Evolutionary conservation across 331 rosid species (phyloP).

Genomic region (Acacia concinna): DNA sequence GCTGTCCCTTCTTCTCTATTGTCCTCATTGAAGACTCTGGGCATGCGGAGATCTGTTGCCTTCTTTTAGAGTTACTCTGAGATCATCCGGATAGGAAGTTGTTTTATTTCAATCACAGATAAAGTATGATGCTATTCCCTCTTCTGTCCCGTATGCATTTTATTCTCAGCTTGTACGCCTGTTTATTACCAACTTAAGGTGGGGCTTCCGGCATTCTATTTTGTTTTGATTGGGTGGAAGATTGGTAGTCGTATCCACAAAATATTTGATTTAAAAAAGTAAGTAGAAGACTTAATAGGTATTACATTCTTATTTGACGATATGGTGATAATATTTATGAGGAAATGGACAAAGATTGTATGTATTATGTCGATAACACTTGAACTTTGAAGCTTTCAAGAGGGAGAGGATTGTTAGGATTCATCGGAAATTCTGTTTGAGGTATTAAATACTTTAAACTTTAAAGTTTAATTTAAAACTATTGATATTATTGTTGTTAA

Average conservation of each 20-base stretch:
- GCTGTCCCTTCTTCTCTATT: not conserved
- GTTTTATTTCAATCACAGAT: not conserved
- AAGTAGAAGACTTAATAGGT: not conserved
- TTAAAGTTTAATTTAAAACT: not conserved
- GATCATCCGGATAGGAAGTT: not conserved
- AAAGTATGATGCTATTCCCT: not conserved
- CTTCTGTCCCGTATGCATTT: not conserved
- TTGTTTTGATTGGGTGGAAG: not conserved
- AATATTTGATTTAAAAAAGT: not conserved
- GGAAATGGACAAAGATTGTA: not conserved
- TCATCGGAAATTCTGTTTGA: not conserved
- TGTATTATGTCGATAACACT: not conserved
- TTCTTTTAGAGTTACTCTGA: not conserved
- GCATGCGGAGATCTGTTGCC: conserved; percentile 25
- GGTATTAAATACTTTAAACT: not conserved
- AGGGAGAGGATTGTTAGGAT: not conserved
- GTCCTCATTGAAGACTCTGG: conserved; percentile 1
- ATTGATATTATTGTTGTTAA: conserved; percentile 1
- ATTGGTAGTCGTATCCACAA: not conserved
- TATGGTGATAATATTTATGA: not conserved
- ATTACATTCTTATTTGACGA: not conserved
- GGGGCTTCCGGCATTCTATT: not conserved
- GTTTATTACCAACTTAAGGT: not conserved
- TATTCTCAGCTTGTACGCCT: not conserved
- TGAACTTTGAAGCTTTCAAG: not conserved